Evolutionary conservation across 139 green algal species (phyloP).

Genomic region (Coelastrella sp.): DNA sequence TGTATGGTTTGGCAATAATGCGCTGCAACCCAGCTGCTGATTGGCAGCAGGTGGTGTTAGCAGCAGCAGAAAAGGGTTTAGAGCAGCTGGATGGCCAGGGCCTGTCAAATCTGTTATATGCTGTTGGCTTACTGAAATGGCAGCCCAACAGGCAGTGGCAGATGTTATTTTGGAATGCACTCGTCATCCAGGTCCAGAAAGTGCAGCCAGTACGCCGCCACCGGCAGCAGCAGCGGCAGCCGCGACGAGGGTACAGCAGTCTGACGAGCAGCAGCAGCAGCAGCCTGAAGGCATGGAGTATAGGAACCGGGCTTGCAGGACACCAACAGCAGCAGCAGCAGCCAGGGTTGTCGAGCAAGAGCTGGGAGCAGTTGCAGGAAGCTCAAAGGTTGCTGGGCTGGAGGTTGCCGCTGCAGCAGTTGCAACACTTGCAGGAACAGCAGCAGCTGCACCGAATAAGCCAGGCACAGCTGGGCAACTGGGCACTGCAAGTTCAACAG

Average conservation of each 20-base stretch:
- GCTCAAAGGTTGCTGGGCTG: conserved; percentile 17
- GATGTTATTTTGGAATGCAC: conserved; percentile 9
- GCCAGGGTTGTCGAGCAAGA: neutral
- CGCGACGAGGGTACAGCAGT: neutral
- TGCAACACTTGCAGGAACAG: conserved; percentile 3
- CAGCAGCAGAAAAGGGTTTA: neutral
- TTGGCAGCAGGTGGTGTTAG: neutral
- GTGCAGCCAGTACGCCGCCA: neutral
- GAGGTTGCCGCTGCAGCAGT: conserved; percentile 21
- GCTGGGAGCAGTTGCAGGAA: conserved; percentile 26
- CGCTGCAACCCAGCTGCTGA: neutral
- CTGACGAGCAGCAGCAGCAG: neutral
- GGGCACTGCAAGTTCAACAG: conserved; percentile 4
- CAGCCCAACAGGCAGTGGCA: conserved; percentile 16
- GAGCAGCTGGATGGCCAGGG: conserved; percentile 25
- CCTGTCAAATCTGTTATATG: conserved; percentile 19
- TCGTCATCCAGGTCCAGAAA: neutral
- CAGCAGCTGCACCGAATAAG: conserved; percentile 7
- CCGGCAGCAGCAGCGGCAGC: neutral
- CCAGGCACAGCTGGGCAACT: conserved; percentile 3
- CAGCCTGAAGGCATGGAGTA: neutral
- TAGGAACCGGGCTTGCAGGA: neutral
- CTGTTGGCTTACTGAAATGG: neutral
- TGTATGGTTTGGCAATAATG: conserved; percentile 29
- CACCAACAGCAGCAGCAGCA: conserved; percentile 9